These are phyloP conservation scores for Taphrina populina DNA, from an alignment of 1,139 yeast genomes.

Conservation along the genomic window DNA sequence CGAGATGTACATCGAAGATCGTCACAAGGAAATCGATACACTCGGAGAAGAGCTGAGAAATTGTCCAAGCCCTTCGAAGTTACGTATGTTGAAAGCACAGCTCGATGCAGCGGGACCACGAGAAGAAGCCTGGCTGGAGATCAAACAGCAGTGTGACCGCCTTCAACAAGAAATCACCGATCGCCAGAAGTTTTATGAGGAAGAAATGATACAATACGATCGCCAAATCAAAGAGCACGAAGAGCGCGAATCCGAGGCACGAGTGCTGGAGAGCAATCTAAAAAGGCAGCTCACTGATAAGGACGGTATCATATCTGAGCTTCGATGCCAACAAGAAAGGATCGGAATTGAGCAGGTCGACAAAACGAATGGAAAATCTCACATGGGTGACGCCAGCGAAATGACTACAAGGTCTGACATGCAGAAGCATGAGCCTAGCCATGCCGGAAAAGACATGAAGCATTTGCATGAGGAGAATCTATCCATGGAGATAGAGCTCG, in stretches of 20 bases:
- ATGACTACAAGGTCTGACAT: too few species aligned
- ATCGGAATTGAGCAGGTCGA: not conserved
- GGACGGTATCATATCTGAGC: not conserved
- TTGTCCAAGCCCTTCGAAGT: too few species aligned
- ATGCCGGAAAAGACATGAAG: too few species aligned
- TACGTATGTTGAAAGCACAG: too few species aligned
- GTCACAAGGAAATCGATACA: slow-evolving; percentile 26
- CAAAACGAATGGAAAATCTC: too few species aligned
- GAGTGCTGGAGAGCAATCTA: not conserved
- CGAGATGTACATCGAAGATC: slow-evolving; percentile 25
- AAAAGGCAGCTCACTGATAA: too few species aligned
- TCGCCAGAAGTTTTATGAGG: too few species aligned
- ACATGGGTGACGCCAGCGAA: too few species aligned
- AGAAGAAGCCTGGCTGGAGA: slow-evolving; percentile 21
- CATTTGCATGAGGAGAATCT: slow-evolving; percentile 3
- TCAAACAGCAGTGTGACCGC: slow-evolving; percentile 11
- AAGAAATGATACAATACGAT: too few species aligned
- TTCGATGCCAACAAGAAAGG: not conserved
- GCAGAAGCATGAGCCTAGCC: too few species aligned
- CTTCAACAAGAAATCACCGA: not conserved
- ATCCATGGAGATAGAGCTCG: slow-evolving; percentile 5
- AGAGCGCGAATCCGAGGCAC: not conserved
- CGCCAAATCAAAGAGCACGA: too few species aligned
- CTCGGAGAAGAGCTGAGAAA: slow-evolving; percentile 14
- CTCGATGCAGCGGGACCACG: slow-evolving; percentile 25